Evolutionary conservation across 2,329 filamentous ascomycete genomes (phyloP).

Genomic region (Hawksworthiomyces lignivorus): DNA sequence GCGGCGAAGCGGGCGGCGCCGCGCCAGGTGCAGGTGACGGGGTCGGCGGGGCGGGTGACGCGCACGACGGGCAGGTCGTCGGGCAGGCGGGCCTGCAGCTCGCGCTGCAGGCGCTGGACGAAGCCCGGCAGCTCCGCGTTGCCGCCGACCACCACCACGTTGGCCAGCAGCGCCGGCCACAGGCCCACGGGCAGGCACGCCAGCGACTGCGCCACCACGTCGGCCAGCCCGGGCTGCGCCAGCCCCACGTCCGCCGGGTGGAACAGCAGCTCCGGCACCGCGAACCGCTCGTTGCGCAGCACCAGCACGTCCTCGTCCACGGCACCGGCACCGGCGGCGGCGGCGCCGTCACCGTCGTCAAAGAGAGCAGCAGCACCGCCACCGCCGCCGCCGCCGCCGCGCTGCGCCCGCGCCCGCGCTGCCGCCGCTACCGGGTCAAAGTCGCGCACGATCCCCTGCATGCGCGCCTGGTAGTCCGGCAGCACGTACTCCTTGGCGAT

Average conservation of each 20-base stretch:
- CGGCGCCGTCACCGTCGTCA: constrained; percentile 34
- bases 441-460: constrained; percentile 63
- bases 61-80: constrained; percentile 73
- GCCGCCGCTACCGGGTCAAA: constrained; percentile 63
- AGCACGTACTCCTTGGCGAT: constrained; percentile 88
- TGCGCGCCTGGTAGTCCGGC: constrained; percentile 61
- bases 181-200: constrained; percentile 69
- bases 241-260: constrained; percentile 74
- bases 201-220: constrained; percentile 74
- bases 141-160: constrained; percentile 83
- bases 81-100: constrained; percentile 63
- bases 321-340: constrained; percentile 34
- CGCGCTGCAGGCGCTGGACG: constrained; percentile 66
- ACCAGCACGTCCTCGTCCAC: constrained; percentile 72
- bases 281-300: constrained; percentile 85
- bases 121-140: constrained; percentile 76
- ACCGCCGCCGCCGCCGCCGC: not conserved
- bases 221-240: constrained; percentile 71
- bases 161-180: constrained; percentile 76
- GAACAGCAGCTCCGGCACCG: constrained; percentile 84
- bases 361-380: no score
- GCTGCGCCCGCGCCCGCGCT: not conserved
- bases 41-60: constrained; percentile 61
- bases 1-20: constrained; percentile 73
- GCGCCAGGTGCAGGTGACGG: constrained; percentile 74